Base-by-base conservation (phyloP, 139 green algal species). In the Chlamydomonas eustigma region DNA sequence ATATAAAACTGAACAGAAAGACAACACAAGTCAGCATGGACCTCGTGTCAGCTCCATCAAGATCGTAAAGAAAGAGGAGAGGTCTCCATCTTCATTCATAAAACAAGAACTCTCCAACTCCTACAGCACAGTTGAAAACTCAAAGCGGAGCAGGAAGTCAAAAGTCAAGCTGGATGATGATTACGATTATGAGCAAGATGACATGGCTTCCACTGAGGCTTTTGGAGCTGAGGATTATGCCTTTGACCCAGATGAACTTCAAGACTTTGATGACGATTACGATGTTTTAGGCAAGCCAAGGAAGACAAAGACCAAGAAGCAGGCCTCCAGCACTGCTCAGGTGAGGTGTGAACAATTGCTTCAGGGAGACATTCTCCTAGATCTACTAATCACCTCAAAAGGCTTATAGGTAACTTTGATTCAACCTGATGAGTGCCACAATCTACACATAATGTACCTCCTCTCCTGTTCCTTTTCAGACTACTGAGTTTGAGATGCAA, bases 211-310 rank as follows among this genome's bases (percentile, higher is more conserved):
- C 8, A 28, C 25, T 28, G 28, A 35, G 25, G 58, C 58, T 24
- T 70, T 70, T 70, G 58, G 58, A 24, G 58, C 58, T 5, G 58
- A 70, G 58, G 58, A 70, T 35, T 32, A 34, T 28, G 58, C 32
- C 58, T 28, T 8, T 8, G 58, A 70, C 58, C 58, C 58, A 5
- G 58, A 70, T 28, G 58, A 70, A 28, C 58, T 70, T 6, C 25
- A 37, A 28, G 58, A 70, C 58, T 70, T 18, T 6, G 58, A 70
- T 28, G 58, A 70, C 58, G 24, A 70, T 22, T 32, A 70, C 28
- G 58, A 70, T 28, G 58, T 37, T 8, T 6, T 37, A 5, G 58
- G 28, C 58, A 35, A 70, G 58, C 25, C 25, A 24, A 35, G 34
- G 58, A 35, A 70, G 58, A 70, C 18, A 28, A 5, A 8, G 58